Evolutionary conservation across 2,329 filamentous ascomycete genomes (phyloP), one percentile per base, ranked within the genome.

Genomic region (Helminthosporium solani): DNA sequence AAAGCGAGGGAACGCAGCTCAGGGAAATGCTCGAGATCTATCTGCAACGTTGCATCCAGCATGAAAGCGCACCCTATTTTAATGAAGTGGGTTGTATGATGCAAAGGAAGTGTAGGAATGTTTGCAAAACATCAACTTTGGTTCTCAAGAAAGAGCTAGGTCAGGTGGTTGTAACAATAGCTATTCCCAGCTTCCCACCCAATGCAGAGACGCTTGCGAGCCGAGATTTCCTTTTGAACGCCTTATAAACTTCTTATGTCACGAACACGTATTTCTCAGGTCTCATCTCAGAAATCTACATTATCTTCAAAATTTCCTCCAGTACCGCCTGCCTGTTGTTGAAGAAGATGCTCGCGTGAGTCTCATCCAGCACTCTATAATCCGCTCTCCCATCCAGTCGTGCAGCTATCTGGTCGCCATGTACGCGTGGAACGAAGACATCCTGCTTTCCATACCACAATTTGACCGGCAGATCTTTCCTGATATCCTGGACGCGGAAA

Each of bases 371-470:
- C 3, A 70, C 50, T 40, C 56, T 57, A 11, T 70, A 44, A 31
- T 55, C 39, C 9, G 61, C 67, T 35, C 56, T 65, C 27, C 44
- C 58, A n/a, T 61, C 60, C 38, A 72, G 44, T 28, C 66, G 48
- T 34, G 38, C 44, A 1, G 65, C 62, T 45, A 70, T 59, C 42
- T 66, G 56, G 36, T 53, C 47, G 1, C 65, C 70, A 54, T 71
- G 67, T 41, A 64, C 57, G 2, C 59, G 54, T 30, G 68, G 70
- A 34, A 72, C 62, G 48, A 53, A 56, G 16, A 20, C 53, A 57
- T 73, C 69, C 2, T 55, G 27, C 34, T 57, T 67, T 16, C 66
- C 68, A 53, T 71, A 66, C 68, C 68, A 72, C 51, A 73, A 33
- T 44, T 67, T 59, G 23, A 72, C 60, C 2, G 63, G 61, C 34